Conservation (phyloP, 352 stramenopile genomes). For the Hyaloperonospora brassicae region DNA sequence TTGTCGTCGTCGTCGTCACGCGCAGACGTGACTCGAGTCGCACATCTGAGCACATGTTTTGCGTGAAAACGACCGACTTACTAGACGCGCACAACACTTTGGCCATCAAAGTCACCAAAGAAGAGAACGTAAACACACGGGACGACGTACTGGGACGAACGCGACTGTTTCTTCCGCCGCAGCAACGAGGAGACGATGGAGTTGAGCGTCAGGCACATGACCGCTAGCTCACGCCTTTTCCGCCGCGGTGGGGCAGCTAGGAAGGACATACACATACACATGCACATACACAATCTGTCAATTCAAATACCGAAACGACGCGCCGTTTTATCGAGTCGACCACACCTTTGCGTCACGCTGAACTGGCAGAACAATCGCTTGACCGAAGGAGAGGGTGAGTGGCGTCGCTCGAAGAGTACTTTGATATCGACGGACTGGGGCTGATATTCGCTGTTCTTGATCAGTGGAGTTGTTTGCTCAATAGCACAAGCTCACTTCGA, state of each 20-base stretch:
- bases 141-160: slow-evolving; percentile 3
- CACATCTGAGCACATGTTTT: slow-evolving; percentile 2
- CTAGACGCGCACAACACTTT: too few relatives aligned
- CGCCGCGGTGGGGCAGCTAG: background rate
- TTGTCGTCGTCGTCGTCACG: background rate
- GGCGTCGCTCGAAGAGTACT: too few relatives aligned
- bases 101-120: too few relatives aligned
- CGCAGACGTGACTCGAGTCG: background rate
- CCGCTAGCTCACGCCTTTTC: slow-evolving; percentile 4
- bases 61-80: background rate
- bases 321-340: background rate
- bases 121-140: background rate
- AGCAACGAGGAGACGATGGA: slow-evolving; percentile 1
- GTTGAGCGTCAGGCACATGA: slow-evolving; percentile 10
- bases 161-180: background rate
- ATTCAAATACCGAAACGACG: slow-evolving; percentile 14
- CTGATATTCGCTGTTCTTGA: too few relatives aligned
- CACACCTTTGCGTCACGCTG: too few relatives aligned
- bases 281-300: slow-evolving; percentile 1
- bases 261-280: background rate
- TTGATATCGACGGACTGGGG: too few relatives aligned
- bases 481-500: too few relatives aligned
- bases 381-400: too few relatives aligned
- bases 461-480: too few relatives aligned
- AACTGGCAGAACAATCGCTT: too few relatives aligned